phyloP scores from a whole-genome alignment of 306 rosid genomes.

The Prinsepia uniflora region DNA sequence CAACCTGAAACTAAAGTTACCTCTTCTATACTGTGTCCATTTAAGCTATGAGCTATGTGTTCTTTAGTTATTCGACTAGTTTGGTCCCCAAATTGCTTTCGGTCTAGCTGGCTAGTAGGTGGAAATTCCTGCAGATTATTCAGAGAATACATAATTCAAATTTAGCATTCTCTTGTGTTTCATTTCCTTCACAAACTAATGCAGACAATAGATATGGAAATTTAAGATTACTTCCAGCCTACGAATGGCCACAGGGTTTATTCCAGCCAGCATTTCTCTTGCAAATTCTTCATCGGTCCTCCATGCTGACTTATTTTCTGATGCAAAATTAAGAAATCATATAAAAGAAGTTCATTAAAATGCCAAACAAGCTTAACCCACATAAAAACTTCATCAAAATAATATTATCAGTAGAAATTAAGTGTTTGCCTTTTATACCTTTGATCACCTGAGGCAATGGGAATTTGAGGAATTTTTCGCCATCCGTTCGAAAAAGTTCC shows the following conservation, averaged over 20 bases:
- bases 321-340: constrained; percentile 23
- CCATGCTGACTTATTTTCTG: constrained; percentile 75
- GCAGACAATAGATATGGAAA: background rate
- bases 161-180: background rate
- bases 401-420: background rate
- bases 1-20: constrained; percentile 13
- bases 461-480: constrained; percentile 49
- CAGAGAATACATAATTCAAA: constrained; percentile 1
- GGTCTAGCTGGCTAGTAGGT: constrained; percentile 62
- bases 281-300: constrained; percentile 83
- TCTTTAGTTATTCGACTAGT: constrained; percentile 50
- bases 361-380: background rate
- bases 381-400: background rate
- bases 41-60: constrained; percentile 44
- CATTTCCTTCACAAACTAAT: background rate
- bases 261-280: constrained; percentile 89
- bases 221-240: constrained; percentile 53
- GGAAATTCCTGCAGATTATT: constrained; percentile 62
- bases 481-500: constrained; percentile 65
- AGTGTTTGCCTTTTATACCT: constrained; percentile 38
- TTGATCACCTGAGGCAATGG: constrained; percentile 74
- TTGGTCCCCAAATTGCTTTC: constrained; percentile 54
- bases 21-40: constrained; percentile 59
- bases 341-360: background rate
- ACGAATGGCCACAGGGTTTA: constrained; percentile 57